A percentile compares a stretch with the other conserved stretches of the same genome.
phyloP scores from a whole-genome alignment of 2,329 filamentous ascomycete genomes.

The Trichophyton mentagrophytes region DNA sequence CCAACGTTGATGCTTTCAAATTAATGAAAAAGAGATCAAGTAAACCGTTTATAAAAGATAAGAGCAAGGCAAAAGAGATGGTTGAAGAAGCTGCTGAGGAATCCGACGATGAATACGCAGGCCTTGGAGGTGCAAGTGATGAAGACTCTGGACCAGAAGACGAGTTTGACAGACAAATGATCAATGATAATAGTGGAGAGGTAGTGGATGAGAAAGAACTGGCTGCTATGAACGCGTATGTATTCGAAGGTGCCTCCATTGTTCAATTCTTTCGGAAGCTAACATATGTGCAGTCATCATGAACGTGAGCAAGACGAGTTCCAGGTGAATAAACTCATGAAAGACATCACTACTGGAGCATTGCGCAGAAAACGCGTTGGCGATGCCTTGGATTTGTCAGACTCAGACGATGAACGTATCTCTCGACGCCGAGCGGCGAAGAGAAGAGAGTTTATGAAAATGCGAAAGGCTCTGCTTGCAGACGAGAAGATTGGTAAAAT shows the following conservation, averaged over 20 bases:
- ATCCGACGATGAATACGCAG: slow-evolving; percentile 96
- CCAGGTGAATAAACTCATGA: slow-evolving; percentile 78
- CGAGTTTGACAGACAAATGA: slow-evolving; percentile 71
- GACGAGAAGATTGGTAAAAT: slow-evolving; percentile 88
- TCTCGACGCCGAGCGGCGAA: slow-evolving; percentile 68
- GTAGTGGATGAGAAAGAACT: slow-evolving; percentile 68
- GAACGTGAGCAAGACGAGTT: slow-evolving; percentile 73
- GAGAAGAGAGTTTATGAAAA: slow-evolving; percentile 75
- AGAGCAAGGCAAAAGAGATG: slow-evolving; percentile 74
- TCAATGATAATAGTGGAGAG: slow-evolving; percentile 68
- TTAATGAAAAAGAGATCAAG: slow-evolving; percentile 52
- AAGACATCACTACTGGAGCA: slow-evolving; percentile 79
- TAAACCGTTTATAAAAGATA: slow-evolving; percentile 63
- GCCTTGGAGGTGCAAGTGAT: slow-evolving; percentile 76
- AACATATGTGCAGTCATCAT: slow-evolving; percentile 47
- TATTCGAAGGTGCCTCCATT: background rate
- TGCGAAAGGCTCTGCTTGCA: slow-evolving; percentile 74
- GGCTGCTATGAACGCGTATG: slow-evolving; percentile 80
- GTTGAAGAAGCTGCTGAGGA: slow-evolving; percentile 90
- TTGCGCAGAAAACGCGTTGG: slow-evolving; percentile 69
- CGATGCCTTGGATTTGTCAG: slow-evolving; percentile 70
- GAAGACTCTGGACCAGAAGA: slow-evolving; percentile 69
- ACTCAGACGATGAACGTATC: slow-evolving; percentile 70
- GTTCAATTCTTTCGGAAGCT: background rate
- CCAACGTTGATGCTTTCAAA: slow-evolving; percentile 47